A percentile compares a stretch with the other conserved stretches of the same genome.
These are phyloP conservation scores for Wickerhamomyces queroliae DNA, from an alignment of 805 yeast species.

Conservation along the genomic window DNA sequence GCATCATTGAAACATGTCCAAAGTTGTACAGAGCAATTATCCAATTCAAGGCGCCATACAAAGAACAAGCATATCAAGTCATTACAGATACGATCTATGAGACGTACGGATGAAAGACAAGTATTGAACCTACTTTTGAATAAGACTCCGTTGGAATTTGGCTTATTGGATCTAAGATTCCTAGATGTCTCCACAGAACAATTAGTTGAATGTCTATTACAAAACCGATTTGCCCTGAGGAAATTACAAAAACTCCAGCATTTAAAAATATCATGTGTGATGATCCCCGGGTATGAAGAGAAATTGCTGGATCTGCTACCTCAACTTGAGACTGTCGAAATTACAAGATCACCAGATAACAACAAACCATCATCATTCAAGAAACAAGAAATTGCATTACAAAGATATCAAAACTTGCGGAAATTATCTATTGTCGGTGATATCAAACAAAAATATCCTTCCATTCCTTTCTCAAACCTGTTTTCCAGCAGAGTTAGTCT, in stretches of 20 bases:
- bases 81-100: constrained; percentile 10
- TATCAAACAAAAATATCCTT: constrained; percentile 9
- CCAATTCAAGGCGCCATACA: constrained; percentile 6
- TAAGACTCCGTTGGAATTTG: constrained; percentile 4
- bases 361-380: constrained; percentile 4
- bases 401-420: constrained; percentile 6
- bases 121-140: constrained; percentile 7
- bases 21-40: constrained; percentile 11
- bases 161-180: constrained; percentile 11
- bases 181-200: constrained; percentile 11
- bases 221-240: constrained; percentile 1
- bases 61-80: constrained; percentile 4
- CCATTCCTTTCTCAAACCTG: constrained; percentile 15
- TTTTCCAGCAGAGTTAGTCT: constrained; percentile 7
- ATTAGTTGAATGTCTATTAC: constrained; percentile 5
- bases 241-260: constrained; percentile 1
- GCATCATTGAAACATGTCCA: constrained; percentile 10
- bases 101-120: constrained; percentile 16
- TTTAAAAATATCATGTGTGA: constrained; percentile 13
- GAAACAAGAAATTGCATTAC: neutral
- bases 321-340: constrained; percentile 10
- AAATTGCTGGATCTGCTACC: constrained; percentile 9
- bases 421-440: constrained; percentile 14
- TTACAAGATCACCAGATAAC: constrained; percentile 5
- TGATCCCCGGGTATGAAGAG: constrained; percentile 15